phyloP scores from a whole-genome alignment of 129 eudicot genomes.

The Arctium minus region DNA sequence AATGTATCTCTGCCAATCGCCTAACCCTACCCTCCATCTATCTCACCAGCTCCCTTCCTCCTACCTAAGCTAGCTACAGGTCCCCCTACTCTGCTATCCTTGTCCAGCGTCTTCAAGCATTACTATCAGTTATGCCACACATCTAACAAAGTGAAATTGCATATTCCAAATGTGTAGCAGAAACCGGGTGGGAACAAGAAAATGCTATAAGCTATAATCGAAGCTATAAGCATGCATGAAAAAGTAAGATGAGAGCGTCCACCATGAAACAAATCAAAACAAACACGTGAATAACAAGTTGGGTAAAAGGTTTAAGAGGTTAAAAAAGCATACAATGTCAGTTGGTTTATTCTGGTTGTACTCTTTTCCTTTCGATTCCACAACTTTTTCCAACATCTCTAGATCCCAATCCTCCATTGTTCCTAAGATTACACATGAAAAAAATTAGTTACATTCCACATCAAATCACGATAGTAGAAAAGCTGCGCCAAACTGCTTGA shows the following conservation, averaged over 20 bases:
- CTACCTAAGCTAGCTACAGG: too few relatives aligned
- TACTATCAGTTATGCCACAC: not conserved
- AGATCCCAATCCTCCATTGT: constrained; percentile 95
- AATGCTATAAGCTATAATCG: not conserved
- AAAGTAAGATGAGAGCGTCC: not conserved
- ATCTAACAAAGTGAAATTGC: not conserved
- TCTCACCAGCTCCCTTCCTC: too few relatives aligned
- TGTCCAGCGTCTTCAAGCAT: too few relatives aligned
- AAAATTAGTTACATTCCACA: not conserved
- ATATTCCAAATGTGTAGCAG: not conserved
- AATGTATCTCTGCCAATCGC: too few relatives aligned
- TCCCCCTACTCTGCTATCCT: too few relatives aligned
- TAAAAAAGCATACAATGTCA: constrained; percentile 53
- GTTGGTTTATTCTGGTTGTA: constrained; percentile 91
- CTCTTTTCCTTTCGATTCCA: constrained; percentile 75
- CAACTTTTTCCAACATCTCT: constrained; percentile 78
- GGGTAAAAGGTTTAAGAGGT: not conserved
- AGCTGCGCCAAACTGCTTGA: not conserved
- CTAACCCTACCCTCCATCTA: too few relatives aligned
- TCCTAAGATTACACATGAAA: constrained; percentile 27
- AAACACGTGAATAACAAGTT: not conserved
- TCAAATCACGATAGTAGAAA: not conserved
- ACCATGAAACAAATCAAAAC: not conserved
- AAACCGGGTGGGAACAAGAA: not conserved
- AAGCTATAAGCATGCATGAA: not conserved